Base-by-base conservation (phyloP, 116 monocot species). In the Iris pallida region DNA sequence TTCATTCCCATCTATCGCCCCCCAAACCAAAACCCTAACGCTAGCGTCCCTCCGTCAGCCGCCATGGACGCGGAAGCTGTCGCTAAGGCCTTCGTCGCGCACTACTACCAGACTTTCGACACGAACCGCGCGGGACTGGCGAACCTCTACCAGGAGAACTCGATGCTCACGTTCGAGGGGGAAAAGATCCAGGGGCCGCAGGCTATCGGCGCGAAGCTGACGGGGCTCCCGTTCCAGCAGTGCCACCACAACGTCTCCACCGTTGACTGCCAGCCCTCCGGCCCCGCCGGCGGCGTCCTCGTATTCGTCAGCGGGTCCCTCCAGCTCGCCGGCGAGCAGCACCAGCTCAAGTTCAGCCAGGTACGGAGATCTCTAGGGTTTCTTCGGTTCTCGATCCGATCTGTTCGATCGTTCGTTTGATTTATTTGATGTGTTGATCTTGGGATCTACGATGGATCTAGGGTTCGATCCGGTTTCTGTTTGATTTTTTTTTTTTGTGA, bases 301-400 rank as follows among this genome's bases (percentile, higher is more conserved):
- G 90, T 90, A 59, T 86, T 90, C 71, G 90, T 83, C 63, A 83
- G 83, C 62, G 90, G 90, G 0, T 74, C 77, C 16, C 72, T 90
- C 20, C 83, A 79, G 71, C 72, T 90, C 74, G 70, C 79, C n/a
- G 90, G 86, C 58, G 90, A 86, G 81, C 74, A 74, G 49, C 83
- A 90, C 61, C 14, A 47, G 8, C 90, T 90, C 75, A 90, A 83
- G 79, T 90, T 90, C 69, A 89, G 82, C 69, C 89, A 89, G 85
- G 89, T 82, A 76, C 7, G 49, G 18, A 3, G 5, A n/a, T 12
- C 13, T 13, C 66, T 20, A 12, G 14, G 58, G 30, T 30, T 16
- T 2, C 8, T 47, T 13, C n/a, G 47, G 5, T 66, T 13, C 30
- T 30, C 30, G 30, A 30, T 30, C 30, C 30, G 30, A 30, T 30